phyloP scores from a whole-genome alignment of 2,329 filamentous ascomycete species.

The Aspergillus tanneri region DNA sequence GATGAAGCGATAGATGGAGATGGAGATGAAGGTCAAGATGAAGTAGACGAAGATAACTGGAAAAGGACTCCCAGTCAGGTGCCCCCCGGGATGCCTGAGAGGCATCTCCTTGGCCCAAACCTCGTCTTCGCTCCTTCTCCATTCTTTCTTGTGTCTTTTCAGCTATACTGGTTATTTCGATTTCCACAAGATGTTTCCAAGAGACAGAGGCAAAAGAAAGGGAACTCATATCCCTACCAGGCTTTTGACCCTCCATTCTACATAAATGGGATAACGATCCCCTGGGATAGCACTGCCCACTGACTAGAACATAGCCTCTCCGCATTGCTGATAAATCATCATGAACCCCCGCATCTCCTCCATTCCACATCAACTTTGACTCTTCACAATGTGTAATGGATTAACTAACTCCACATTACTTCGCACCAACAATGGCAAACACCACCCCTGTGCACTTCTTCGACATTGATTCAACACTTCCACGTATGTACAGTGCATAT shows the following conservation, averaged over 20 bases:
- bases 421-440: constrained; percentile 20
- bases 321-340: background rate
- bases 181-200: no score
- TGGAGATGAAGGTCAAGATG: background rate
- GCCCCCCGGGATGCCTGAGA: background rate
- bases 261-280: background rate
- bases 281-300: background rate
- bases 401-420: background rate
- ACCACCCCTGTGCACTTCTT: constrained; percentile 35
- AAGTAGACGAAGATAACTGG: background rate
- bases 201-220: no score
- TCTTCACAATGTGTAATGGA: background rate
- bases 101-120: no score
- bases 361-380: background rate
- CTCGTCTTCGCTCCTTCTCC: background rate
- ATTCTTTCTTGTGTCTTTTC: background rate
- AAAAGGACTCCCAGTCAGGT: background rate
- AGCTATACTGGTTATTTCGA: no score
- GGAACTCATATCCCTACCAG: no score
- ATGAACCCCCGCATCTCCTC: background rate
- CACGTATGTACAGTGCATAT: constrained; percentile 18
- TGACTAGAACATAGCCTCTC: background rate
- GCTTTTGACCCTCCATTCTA: no score
- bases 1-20: background rate
- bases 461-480: constrained; percentile 31